phyloP scores from a whole-genome alignment of 495 filamentous ascomycete species.

The Articulospora tetracladia region DNA sequence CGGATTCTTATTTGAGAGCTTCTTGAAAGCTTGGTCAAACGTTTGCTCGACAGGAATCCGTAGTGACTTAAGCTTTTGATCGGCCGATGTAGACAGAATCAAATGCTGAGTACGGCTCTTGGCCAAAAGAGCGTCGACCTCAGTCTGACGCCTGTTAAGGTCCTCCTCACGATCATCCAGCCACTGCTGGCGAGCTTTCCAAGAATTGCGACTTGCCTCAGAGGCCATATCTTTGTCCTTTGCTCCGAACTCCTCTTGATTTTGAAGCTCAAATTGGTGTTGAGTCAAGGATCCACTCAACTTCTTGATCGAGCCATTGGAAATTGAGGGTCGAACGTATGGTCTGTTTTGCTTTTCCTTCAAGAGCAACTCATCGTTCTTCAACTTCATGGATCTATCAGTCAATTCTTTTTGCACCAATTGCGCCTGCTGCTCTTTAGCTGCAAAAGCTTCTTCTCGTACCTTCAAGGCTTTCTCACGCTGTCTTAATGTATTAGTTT shows the following conservation, averaged over 20 bases:
- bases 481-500: neutral
- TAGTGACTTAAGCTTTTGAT: neutral
- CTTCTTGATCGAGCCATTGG: neutral
- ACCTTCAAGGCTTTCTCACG: neutral
- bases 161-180: neutral
- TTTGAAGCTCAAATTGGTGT: neutral
- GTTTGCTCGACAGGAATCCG: neutral
- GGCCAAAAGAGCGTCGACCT: neutral
- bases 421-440: neutral
- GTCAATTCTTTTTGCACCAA: neutral
- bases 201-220: neutral
- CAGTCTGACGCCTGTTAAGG: neutral
- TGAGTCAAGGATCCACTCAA: neutral
- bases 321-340: neutral
- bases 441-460: neutral
- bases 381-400: neutral
- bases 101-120: neutral
- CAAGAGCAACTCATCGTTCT: neutral
- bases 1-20: neutral
- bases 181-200: neutral
- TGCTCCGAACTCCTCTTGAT: neutral
- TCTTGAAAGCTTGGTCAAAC: neutral
- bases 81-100: neutral
- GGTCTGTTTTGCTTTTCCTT: neutral
- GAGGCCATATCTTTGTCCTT: neutral